Percentiles rank a stretch among this genome's conserved stretches.
These are phyloP conservation scores for Monosporascus sp. DNA, from an alignment of 2,329 filamentous ascomycete genomes.

Conservation along the genomic window DNA sequence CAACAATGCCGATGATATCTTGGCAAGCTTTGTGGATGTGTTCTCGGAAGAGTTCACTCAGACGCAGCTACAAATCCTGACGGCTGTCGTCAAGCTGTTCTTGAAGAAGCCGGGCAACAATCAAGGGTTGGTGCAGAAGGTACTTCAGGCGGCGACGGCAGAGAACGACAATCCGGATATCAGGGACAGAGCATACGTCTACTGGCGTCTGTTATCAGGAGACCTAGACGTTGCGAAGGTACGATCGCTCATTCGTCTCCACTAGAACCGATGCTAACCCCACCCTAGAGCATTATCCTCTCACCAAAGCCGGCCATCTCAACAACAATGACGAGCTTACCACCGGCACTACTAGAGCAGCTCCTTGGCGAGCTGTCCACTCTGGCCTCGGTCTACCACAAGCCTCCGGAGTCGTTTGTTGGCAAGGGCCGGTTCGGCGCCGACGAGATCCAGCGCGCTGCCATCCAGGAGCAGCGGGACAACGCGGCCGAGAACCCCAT, in stretches of 20 bases:
- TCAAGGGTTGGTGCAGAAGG: slow-evolving; percentile 87
- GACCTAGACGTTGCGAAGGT: slow-evolving; percentile 88
- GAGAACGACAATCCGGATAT: slow-evolving; percentile 98
- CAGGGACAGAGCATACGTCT: slow-evolving; percentile 92
- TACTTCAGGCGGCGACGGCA: slow-evolving; percentile 84
- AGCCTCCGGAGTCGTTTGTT: slow-evolving; percentile 95
- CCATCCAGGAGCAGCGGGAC: slow-evolving; percentile 92
- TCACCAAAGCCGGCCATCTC: slow-evolving; percentile 92
- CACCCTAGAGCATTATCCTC: slow-evolving; percentile 69
- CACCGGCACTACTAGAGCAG: slow-evolving; percentile 76
- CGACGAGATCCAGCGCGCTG: slow-evolving; percentile 88
- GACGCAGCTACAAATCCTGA: slow-evolving; percentile 97
- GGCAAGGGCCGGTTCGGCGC: slow-evolving; percentile 92
- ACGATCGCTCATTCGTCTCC: slow-evolving; percentile 15
- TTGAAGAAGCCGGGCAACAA: slow-evolving; percentile 92
- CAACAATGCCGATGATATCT: slow-evolving; percentile 92
- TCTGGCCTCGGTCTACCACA: slow-evolving; percentile 96
- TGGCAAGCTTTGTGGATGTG: slow-evolving; percentile 84
- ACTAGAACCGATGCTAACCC: slow-evolving; percentile 17
- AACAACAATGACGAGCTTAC: slow-evolving; percentile 87
- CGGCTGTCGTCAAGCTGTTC: slow-evolving; percentile 95
- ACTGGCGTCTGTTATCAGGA: slow-evolving; percentile 93
- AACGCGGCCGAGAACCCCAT: slow-evolving; percentile 92
- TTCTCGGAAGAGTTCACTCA: slow-evolving; percentile 97
- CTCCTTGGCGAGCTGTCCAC: slow-evolving; percentile 91